Evolutionary conservation across 139 green algal species (phyloP).

Genomic region (Coccomyxa sp.): DNA sequence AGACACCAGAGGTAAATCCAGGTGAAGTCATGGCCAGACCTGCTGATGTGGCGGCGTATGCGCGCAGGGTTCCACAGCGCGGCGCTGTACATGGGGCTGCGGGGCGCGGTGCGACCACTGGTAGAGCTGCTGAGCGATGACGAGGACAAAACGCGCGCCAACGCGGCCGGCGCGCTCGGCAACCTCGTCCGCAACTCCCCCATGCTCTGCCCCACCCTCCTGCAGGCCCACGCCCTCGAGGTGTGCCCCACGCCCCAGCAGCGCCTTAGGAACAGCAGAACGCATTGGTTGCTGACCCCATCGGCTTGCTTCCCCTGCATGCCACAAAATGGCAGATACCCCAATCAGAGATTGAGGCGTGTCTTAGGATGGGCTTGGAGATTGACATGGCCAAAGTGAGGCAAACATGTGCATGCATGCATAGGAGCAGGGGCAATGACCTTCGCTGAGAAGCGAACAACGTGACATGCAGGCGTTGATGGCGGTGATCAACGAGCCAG

Average conservation of each 20-base stretch:
- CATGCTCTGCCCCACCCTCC: slow-evolving; percentile 68
- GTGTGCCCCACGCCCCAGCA: slow-evolving; percentile 6
- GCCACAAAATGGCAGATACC: background rate
- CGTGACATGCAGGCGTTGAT: background rate
- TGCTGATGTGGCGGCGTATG: no score
- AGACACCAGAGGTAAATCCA: no score
- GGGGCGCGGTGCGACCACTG: slow-evolving; percentile 62
- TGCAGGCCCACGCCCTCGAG: slow-evolving; percentile 56
- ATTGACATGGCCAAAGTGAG: no score
- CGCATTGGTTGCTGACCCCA: background rate
- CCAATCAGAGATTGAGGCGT: no score
- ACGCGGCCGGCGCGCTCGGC: slow-evolving; percentile 90
- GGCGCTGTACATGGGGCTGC: slow-evolving; percentile 75
- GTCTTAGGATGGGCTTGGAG: no score
- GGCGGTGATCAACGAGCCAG: background rate
- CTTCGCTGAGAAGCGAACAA: background rate
- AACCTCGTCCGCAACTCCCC: slow-evolving; percentile 89
- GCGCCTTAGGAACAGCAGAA: no score
- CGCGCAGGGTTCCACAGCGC: slow-evolving; percentile 82
- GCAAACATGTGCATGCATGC: no score
- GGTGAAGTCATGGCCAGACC: no score
- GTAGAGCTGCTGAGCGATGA: slow-evolving; percentile 62
- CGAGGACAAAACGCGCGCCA: slow-evolving; percentile 88
- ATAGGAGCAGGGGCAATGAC: background rate
- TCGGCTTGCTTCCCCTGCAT: background rate